phyloP scores from a whole-genome alignment of 1,284 basidiomycete genomes.

The Microbotryomycetes sp. region DNA sequence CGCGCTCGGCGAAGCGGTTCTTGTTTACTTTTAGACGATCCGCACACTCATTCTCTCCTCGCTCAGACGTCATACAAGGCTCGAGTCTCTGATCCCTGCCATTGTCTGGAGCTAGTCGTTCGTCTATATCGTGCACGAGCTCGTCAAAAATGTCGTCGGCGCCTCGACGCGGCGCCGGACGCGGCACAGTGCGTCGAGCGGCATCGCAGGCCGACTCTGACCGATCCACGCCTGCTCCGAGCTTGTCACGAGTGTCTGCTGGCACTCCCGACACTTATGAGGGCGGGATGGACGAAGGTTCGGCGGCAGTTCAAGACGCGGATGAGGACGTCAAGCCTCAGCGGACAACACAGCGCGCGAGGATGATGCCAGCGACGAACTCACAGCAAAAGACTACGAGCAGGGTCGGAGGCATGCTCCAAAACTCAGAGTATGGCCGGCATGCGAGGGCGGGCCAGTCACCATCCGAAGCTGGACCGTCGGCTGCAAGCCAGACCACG shows the following conservation, averaged over 20 bases:
- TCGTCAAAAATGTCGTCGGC: background rate
- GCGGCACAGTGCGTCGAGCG: background rate
- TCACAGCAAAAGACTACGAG: background rate
- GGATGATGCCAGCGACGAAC: background rate
- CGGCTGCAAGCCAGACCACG: background rate
- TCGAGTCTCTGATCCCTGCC: no score
- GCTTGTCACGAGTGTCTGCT: background rate
- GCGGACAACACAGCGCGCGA: no score
- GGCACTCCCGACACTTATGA: background rate
- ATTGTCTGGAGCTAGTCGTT: no score
- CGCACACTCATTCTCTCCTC: no score
- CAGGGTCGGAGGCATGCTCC: background rate
- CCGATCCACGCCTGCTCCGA: background rate
- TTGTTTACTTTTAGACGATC: no score
- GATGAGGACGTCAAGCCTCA: background rate
- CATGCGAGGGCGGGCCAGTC: background rate
- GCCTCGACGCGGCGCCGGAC: no score
- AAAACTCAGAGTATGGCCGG: background rate
- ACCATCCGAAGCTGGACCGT: background rate
- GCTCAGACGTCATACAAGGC: no score
- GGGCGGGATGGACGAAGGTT: no score
- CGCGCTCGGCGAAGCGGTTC: no score
- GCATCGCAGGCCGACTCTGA: background rate
- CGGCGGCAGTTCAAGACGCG: no score
- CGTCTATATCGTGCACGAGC: no score